Conservation (phyloP, 2,329 filamentous ascomycete species). For the Daldinia sp. region DNA sequence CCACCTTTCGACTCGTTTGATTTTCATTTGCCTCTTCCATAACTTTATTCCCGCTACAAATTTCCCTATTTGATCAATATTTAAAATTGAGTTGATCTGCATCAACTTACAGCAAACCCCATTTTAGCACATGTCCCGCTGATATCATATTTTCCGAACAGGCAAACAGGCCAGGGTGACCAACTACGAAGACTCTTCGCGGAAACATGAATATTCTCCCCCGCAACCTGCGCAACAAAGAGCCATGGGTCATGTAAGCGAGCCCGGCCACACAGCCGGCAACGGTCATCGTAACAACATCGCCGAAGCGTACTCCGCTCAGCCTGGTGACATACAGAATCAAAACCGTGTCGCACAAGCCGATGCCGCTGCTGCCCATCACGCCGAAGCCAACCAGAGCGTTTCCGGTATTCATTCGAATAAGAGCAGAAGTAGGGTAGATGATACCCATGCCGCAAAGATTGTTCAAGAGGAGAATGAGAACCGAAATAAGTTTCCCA, state of each 20-base stretch:
- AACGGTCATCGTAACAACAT: constrained; percentile 54
- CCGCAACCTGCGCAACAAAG: constrained; percentile 64
- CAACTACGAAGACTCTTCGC: constrained; percentile 60
- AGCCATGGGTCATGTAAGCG: constrained; percentile 58
- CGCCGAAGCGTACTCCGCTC: constrained; percentile 68
- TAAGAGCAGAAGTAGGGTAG: constrained; percentile 60
- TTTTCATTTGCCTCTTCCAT: not conserved
- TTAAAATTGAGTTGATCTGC: not conserved
- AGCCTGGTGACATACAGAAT: constrained; percentile 68
- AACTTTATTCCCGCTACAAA: not conserved
- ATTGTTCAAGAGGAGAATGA: constrained; percentile 93
- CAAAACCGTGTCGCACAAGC: constrained; percentile 75
- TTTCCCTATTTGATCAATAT: not conserved
- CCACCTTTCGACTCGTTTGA: not conserved
- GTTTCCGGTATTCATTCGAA: constrained; percentile 45
- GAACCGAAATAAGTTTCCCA: constrained; percentile 83
- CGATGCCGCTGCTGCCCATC: constrained; percentile 69
- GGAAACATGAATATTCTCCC: constrained; percentile 61
- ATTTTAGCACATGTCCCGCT: constrained; percentile 41
- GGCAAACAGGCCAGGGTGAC: constrained; percentile 87
- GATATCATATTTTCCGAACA: constrained; percentile 50
- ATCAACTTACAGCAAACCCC: constrained; percentile 2
- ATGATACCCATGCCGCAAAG: constrained; percentile 77
- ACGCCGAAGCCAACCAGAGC: constrained; percentile 68
- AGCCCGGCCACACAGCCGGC: constrained; percentile 49